Conservation (phyloP, 441 rosid genomes). For the Eruca vesicaria region DNA sequence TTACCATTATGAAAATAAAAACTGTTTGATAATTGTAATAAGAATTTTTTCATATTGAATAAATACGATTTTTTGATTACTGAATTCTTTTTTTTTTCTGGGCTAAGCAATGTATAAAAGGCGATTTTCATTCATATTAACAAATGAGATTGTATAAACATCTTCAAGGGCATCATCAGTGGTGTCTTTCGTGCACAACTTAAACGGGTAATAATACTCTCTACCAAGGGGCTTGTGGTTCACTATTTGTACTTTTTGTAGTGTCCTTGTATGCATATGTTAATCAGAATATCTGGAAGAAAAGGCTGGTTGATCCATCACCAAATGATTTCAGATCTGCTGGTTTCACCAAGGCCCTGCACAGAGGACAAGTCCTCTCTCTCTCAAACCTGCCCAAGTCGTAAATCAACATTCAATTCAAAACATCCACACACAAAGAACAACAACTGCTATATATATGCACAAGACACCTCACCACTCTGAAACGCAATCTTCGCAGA, state of each 20-base stretch:
- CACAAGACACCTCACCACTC: conserved; percentile 51
- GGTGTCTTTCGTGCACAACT: conserved; percentile 27
- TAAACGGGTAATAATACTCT: conserved; percentile 18
- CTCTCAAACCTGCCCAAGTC: conserved; percentile 66
- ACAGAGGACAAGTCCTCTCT: conserved; percentile 69
- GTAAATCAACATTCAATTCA: conserved; percentile 11
- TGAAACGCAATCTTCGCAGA: conserved; percentile 68
- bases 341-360: conserved; percentile 63
- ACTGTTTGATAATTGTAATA: neutral
- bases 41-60: neutral
- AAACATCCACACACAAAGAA: conserved; percentile 19
- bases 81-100: neutral
- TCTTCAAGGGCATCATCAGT: conserved; percentile 24
- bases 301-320: conserved; percentile 63
- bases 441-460: conserved; percentile 9
- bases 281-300: conserved; percentile 55
- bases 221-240: conserved; percentile 20
- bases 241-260: conserved; percentile 9
- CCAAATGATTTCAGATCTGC: conserved; percentile 55
- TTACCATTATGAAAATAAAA: no score
- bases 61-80: neutral
- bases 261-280: conserved; percentile 17
- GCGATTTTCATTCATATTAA: conserved; percentile 32
- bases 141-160: conserved; percentile 32
- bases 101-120: neutral